Conservation (phyloP, 768 basidiomycete genomes). For the Suillus americanus region DNA sequence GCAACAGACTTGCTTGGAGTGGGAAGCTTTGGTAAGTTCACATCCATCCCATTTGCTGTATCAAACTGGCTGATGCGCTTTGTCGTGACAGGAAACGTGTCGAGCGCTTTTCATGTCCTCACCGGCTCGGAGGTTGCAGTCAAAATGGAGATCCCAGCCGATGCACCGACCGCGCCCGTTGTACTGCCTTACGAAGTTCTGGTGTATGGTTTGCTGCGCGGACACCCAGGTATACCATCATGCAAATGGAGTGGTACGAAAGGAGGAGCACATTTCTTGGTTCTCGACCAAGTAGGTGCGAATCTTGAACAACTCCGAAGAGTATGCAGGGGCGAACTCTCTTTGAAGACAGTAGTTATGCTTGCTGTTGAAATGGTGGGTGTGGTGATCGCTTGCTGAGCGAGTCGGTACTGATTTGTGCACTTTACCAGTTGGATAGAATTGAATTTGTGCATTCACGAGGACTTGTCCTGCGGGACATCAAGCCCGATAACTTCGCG, state of each 20-base stretch:
- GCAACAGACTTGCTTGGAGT: not conserved
- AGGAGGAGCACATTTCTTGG: slow-evolving; percentile 11
- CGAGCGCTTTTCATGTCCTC: slow-evolving; percentile 9
- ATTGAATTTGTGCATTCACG: slow-evolving; percentile 20
- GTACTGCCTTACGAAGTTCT: slow-evolving; percentile 13
- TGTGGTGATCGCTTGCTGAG: too few relatives aligned
- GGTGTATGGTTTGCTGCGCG: slow-evolving; percentile 17
- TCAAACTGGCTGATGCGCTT: not conserved
- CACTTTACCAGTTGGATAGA: slow-evolving; percentile 10
- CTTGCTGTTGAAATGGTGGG: slow-evolving; percentile 24
- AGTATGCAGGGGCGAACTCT: slow-evolving; percentile 17
- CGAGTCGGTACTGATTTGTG: not conserved
- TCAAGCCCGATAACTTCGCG: slow-evolving; percentile 3
- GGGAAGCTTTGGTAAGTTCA: slow-evolving; percentile 8
- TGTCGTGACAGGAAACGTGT: slow-evolving; percentile 12
- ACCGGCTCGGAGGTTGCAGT: slow-evolving; percentile 17
- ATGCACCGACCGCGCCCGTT: not conserved
- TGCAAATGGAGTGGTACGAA: slow-evolving; percentile 15
- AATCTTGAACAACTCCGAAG: slow-evolving; percentile 12
- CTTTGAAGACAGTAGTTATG: slow-evolving; percentile 22
- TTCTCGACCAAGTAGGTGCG: slow-evolving; percentile 23
- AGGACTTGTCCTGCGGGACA: slow-evolving; percentile 19
- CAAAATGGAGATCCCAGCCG: slow-evolving; percentile 7
- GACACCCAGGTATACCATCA: slow-evolving; percentile 12
- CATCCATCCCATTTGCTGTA: accelerated